A percentile compares a stretch with the other conserved stretches of the same genome.
These are phyloP conservation scores for Lepidium aucheri DNA, from an alignment of 345 rosid species.

Conservation along the genomic window DNA sequence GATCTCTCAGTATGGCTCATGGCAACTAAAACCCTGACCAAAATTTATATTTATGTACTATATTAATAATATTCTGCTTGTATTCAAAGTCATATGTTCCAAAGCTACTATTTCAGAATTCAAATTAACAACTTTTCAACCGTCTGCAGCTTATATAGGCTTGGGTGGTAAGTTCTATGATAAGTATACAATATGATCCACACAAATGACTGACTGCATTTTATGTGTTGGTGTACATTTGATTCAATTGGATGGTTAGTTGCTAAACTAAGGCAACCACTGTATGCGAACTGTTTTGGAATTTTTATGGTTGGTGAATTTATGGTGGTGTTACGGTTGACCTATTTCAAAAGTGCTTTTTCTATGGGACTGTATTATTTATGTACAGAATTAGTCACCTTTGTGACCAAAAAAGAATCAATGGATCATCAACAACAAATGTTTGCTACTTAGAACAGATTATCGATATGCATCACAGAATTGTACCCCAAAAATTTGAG, in stretches of 20 bases:
- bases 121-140: neutral
- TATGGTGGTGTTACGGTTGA: neutral
- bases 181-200: neutral
- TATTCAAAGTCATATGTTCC: slow-evolving; percentile 16
- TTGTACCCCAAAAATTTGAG: too few relatives aligned
- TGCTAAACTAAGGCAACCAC: too few relatives aligned
- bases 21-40: slow-evolving; percentile 12
- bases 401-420: neutral
- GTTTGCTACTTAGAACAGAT: neutral
- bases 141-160: neutral
- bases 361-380: neutral
- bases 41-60: slow-evolving; percentile 7
- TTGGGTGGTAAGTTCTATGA: neutral
- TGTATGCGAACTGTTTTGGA: neutral
- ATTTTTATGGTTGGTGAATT: neutral
- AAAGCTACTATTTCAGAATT: neutral
- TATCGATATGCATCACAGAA: neutral
- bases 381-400: neutral
- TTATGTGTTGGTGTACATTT: neutral
- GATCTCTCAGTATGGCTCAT: neutral
- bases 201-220: neutral
- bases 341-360: neutral
- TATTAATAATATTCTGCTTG: neutral
- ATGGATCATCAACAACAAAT: neutral
- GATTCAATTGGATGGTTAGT: neutral